Evolutionary conservation across 2,329 filamentous ascomycete genomes (phyloP), one percentile per base, ranked within the genome.

Genomic region (Boeremia lycopersici): DNA sequence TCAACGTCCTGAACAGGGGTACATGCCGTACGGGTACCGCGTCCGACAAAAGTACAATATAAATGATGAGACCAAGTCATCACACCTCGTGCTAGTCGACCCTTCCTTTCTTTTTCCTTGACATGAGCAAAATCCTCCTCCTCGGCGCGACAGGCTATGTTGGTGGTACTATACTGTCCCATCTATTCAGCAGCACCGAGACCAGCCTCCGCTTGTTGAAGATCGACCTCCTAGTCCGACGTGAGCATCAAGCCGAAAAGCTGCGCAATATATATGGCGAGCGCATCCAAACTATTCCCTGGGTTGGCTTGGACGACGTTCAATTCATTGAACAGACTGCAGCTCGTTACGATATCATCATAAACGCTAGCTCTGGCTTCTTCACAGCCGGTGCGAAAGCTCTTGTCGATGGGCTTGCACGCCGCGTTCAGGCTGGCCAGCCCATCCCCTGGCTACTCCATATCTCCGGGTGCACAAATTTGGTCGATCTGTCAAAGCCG

Each of bases 71-170:
- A 23, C 19, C 19, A 23, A 23, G 19, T 23, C 19, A 23, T 3
- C 19, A 23, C 19, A 23, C 19, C 2, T 23, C n/a, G n/a, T 23
- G 19, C 19, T 23, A 23, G 19, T 23, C 19, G 19, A 23, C 19
- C 5, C 3, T 23, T 23, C 19, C 19, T 23, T 23, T 23, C 19
- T 23, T 12, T 6, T 33, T 6, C 31, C 5, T 33, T 33, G n/a
- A 11, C 6, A 63, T 62, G 54, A 60, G 52, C 44, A 62, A 55
- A 25, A 60, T 63, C 6, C 56, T 63, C 29, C 35, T 62, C 43
- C 48, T 51, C 9, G 59, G 61, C 7, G 59, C 57, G 2, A 64
- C 59, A 1, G 61, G 59, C 19, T 59, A 64, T 43, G 57, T 62
- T 6, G 59, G 57, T 13, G 59, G 59, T 6, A 60, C 61, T n/a